Conservation (phyloP, 352 stramenopile species). For the Phytophthora crassamura region DNA sequence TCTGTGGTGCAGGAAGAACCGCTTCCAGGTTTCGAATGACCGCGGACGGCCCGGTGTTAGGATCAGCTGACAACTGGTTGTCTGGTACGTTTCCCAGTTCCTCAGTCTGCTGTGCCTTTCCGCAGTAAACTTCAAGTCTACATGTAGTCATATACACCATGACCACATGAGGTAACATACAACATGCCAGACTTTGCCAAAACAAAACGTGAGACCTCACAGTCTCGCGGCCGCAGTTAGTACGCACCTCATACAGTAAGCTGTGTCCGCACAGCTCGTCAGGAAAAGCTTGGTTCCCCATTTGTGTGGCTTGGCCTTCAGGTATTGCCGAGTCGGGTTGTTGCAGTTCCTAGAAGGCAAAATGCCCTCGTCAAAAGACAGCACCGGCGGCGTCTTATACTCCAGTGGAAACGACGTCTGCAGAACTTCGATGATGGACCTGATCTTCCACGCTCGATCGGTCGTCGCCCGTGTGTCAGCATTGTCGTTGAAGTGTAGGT, state of each 20-base stretch:
- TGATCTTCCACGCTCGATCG: slow-evolving; percentile 9
- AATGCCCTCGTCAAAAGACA: slow-evolving; percentile 13
- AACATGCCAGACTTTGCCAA: slow-evolving; percentile 21
- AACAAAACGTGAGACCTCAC: slow-evolving; percentile 1
- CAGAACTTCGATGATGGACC: slow-evolving; percentile 2
- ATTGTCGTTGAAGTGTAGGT: slow-evolving; percentile 26
- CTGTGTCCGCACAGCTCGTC: slow-evolving; percentile 13
- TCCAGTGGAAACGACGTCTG: not conserved
- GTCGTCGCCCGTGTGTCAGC: not conserved
- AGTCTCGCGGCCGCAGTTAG: no score
- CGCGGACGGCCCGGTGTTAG: not conserved
- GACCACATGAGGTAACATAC: slow-evolving; percentile 6
- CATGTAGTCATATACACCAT: slow-evolving; percentile 8
- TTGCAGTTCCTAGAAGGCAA: slow-evolving; percentile 1
- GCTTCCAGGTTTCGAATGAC: slow-evolving; percentile 10
- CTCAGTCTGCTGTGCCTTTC: not conserved
- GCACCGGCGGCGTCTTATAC: slow-evolving; percentile 8
- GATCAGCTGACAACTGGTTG: not conserved
- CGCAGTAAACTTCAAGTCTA: slow-evolving; percentile 20
- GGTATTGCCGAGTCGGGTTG: slow-evolving; percentile 20
- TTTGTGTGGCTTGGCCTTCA: slow-evolving; percentile 19
- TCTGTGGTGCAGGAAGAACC: not conserved
- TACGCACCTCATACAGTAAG: slow-evolving; percentile 20
- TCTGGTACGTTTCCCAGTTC: not conserved
- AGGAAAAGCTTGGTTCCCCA: slow-evolving; percentile 24